Conservation (phyloP, 495 filamentous ascomycete genomes). For the Xylaria telfairii region DNA sequence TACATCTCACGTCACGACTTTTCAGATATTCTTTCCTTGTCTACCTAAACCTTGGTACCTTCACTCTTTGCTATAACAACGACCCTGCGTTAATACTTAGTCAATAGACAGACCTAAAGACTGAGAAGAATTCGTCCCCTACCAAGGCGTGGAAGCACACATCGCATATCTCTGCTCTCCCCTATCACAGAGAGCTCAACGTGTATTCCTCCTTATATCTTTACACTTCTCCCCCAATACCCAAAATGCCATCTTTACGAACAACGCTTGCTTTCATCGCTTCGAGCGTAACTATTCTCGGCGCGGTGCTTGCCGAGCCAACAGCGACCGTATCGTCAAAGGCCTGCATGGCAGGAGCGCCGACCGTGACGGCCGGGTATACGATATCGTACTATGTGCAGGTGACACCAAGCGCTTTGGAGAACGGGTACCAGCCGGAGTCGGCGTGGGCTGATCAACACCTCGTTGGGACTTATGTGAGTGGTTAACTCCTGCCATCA, state of each 20-base stretch:
- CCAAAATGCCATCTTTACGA: conserved; percentile 3
- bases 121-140: not conserved
- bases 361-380: conserved; percentile 36
- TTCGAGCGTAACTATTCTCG: conserved; percentile 22
- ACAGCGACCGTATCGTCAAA: conserved; percentile 18
- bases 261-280: conserved; percentile 14
- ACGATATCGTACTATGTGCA: conserved; percentile 32
- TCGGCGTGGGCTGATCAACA: conserved; percentile 32
- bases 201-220: not conserved
- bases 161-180: not conserved
- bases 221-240: not conserved
- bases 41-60: not conserved
- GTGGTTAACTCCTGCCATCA: not conserved
- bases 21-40: not conserved
- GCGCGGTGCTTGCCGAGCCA: conserved; percentile 23
- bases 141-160: not conserved
- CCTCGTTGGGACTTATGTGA: conserved; percentile 34
- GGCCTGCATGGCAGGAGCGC: conserved; percentile 31
- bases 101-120: not conserved
- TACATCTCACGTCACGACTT: not conserved
- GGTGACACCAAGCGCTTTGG: conserved; percentile 30
- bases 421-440: conserved; percentile 34
- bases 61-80: not conserved
- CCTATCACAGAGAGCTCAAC: not conserved
- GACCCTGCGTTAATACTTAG: not conserved